Evolutionary conservation across 805 yeast species (phyloP).

Genomic region (Hanseniaspora osmophila): DNA sequence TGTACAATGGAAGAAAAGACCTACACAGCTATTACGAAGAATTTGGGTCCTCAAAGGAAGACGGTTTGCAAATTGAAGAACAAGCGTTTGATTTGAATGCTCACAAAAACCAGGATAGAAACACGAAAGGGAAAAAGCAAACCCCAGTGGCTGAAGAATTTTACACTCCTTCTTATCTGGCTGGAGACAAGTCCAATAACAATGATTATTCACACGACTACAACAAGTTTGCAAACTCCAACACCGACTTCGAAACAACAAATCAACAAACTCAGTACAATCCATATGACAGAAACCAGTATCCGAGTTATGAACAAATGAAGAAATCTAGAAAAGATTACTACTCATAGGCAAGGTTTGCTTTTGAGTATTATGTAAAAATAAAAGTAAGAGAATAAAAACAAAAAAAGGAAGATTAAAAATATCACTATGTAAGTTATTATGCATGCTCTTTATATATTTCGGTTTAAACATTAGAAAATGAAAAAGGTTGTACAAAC

Average conservation of each 20-base stretch:
- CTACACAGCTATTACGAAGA: conserved; percentile 1
- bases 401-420: too few relatives aligned
- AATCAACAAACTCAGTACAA: too few relatives aligned
- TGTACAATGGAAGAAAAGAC: background rate
- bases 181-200: background rate
- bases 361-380: too few relatives aligned
- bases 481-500: too few relatives aligned
- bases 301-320: too few relatives aligned
- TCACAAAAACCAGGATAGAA: conserved; percentile 2
- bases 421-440: background rate
- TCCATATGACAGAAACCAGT: too few relatives aligned
- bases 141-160: background rate
- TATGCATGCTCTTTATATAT: background rate
- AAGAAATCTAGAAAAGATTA: too few relatives aligned
- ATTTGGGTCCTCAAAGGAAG: conserved; percentile 2
- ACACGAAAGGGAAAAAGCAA: background rate
- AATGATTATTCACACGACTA: background rate
- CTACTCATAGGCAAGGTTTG: too few relatives aligned
- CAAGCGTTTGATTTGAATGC: conserved; percentile 5
- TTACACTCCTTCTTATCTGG: background rate
- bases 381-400: too few relatives aligned
- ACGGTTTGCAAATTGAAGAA: conserved; percentile 4
- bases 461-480: too few relatives aligned
- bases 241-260: too few relatives aligned
- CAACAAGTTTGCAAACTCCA: background rate